These are phyloP conservation scores for Trichoderma asperelloides DNA, from an alignment of 495 filamentous ascomycete species.

Conservation along the genomic window DNA sequence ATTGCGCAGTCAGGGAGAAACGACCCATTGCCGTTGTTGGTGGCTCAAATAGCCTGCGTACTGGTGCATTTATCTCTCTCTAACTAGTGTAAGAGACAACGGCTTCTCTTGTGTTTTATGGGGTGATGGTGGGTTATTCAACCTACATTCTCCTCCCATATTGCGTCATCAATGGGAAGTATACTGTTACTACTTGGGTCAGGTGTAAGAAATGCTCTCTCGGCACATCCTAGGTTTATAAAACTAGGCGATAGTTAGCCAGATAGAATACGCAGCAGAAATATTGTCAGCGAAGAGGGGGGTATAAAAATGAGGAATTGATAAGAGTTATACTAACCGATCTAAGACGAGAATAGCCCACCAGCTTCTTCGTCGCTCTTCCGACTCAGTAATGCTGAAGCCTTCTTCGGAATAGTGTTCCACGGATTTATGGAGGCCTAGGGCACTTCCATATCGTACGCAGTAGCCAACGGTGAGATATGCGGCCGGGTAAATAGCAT, in stretches of 20 bases:
- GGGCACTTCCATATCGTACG: background rate
- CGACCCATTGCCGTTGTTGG: background rate
- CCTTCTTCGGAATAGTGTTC: background rate
- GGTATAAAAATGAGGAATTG: no score
- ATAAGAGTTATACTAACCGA: background rate
- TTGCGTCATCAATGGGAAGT: background rate
- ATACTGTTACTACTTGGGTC: background rate
- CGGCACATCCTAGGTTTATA: background rate
- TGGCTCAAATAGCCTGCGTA: background rate
- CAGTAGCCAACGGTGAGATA: background rate
- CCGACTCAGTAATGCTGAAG: background rate
- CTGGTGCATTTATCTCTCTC: background rate
- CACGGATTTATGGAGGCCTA: background rate
- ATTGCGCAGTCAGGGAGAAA: background rate
- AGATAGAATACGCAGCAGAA: no score
- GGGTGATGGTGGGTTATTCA: background rate
- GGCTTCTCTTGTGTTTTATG: no score
- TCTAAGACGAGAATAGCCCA: background rate
- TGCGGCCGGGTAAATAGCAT: background rate
- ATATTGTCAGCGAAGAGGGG: no score
- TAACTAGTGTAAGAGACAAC: background rate
- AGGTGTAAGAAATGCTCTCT: background rate
- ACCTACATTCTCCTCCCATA: background rate
- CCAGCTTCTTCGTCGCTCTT: background rate
- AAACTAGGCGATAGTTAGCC: background rate